Percentiles rank a stretch among this genome's conserved stretches.
Conservation (phyloP, 805 yeast species). For the Candida gorgasii region DNA sequence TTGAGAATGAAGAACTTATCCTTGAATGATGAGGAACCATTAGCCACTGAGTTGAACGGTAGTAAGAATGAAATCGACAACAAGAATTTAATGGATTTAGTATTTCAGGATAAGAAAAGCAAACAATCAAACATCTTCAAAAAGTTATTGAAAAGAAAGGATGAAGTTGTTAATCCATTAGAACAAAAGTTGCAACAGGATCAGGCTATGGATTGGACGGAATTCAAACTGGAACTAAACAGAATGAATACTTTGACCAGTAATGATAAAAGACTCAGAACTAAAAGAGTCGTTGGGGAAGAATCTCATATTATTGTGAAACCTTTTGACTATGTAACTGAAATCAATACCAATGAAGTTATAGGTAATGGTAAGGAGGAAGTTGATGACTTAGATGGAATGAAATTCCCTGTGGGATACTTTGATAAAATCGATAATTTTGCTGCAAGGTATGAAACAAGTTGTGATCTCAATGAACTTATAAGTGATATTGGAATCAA, state of each 20-base stretch:
- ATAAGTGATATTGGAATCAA: constrained; percentile 43
- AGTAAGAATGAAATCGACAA: constrained; percentile 9
- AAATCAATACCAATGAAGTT: constrained; percentile 42
- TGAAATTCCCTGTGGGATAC: constrained; percentile 16
- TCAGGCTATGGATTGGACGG: constrained; percentile 40
- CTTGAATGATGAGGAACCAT: constrained; percentile 19
- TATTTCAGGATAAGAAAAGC: constrained; percentile 45
- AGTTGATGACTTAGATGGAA: constrained; percentile 14
- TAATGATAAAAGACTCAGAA: constrained; percentile 69
- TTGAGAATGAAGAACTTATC: constrained; percentile 23
- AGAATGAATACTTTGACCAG: constrained; percentile 70
- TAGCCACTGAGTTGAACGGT: constrained; percentile 16
- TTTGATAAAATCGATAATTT: constrained; percentile 33
- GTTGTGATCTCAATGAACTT: constrained; percentile 40
- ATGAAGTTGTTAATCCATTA: constrained; percentile 26
- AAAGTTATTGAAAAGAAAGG: constrained; percentile 35
- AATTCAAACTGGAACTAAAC: constrained; percentile 57
- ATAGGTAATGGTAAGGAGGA: constrained; percentile 15
- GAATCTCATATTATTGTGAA: constrained; percentile 41
- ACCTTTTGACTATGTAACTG: constrained; percentile 44
- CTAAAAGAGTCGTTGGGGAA: constrained; percentile 51
- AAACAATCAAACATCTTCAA: constrained; percentile 48
- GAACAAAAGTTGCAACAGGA: constrained; percentile 32
- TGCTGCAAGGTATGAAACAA: constrained; percentile 27
- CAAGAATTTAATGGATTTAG: constrained; percentile 37